phyloP scores from a whole-genome alignment of 1,139 yeast genomes.

The Blastobotrys serpentis region DNA sequence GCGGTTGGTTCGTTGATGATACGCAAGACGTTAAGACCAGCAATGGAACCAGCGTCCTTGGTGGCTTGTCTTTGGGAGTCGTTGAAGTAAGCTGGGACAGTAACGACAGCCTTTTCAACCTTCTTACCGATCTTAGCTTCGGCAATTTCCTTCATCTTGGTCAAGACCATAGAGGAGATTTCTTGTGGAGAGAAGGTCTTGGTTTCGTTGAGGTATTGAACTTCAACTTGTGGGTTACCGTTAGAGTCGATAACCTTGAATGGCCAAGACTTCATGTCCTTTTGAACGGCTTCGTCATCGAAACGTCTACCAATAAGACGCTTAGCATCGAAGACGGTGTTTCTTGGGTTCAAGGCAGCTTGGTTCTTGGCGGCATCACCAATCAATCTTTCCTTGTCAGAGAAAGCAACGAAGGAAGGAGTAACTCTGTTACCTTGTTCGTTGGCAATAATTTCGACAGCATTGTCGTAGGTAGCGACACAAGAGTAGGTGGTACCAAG shows the following conservation, averaged over 20 bases:
- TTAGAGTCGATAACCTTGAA: conserved; percentile 84
- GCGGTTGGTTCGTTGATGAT: conserved; percentile 98
- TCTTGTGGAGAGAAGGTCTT: conserved; percentile 97
- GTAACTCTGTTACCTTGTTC: conserved; percentile 99
- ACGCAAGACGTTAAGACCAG: conserved; percentile 94
- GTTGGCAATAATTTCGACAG: conserved; percentile 89
- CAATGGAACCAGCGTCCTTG: conserved; percentile 97
- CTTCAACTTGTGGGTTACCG: conserved; percentile 91
- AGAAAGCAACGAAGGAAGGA: conserved; percentile 97
- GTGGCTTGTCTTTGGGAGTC: conserved; percentile 98
- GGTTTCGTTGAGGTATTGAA: conserved; percentile 89
- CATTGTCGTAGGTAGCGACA: conserved; percentile 82
- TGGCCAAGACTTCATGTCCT: conserved; percentile 97
- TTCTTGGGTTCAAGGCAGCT: conserved; percentile 95
- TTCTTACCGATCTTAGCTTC: conserved; percentile 92
- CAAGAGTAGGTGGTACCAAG: conserved; percentile 90
- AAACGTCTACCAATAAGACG: conserved; percentile 96
- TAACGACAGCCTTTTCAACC: conserved; percentile 92
- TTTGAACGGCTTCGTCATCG: conserved; percentile 87
- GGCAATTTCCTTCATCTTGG: conserved; percentile 98
- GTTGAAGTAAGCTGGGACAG: conserved; percentile 97
- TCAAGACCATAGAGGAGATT: conserved; percentile 92
- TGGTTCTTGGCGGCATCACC: conserved; percentile 99
- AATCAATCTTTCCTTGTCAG: conserved; percentile 94
- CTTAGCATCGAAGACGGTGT: conserved; percentile 97